Conservation (phyloP, 1,139 yeast species). For the Schwanniomyces etchellsii region DNA sequence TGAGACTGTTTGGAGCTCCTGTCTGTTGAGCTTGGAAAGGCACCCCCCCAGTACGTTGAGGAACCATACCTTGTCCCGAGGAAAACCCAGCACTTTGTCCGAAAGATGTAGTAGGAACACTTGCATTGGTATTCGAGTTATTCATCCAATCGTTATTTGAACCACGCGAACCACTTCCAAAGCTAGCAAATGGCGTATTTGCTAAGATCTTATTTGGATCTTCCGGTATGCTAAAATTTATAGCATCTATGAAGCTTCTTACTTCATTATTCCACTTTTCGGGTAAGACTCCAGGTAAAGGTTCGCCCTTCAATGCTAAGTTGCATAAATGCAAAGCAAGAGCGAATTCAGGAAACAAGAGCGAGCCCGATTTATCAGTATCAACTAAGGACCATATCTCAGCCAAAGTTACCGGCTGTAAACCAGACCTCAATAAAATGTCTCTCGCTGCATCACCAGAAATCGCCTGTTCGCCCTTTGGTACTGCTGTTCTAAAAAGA, state of each 20-base stretch:
- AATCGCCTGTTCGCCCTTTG: constrained; percentile 72
- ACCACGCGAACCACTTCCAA: constrained; percentile 10
- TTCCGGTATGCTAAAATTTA: constrained; percentile 73
- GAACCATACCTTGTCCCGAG: not conserved
- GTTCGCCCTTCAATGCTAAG: constrained; percentile 67
- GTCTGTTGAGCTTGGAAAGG: constrained; percentile 22
- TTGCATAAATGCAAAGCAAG: constrained; percentile 87
- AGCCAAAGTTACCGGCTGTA: constrained; percentile 71
- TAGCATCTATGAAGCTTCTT: constrained; percentile 79
- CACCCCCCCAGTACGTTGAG: constrained; percentile 5
- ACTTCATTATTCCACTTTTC: constrained; percentile 77
- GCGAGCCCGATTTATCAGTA: constrained; percentile 76
- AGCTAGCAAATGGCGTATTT: constrained; percentile 42
- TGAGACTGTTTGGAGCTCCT: constrained; percentile 8
- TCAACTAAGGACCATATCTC: constrained; percentile 90
- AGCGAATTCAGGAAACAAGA: constrained; percentile 92
- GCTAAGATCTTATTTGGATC: constrained; percentile 38
- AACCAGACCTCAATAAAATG: constrained; percentile 74
- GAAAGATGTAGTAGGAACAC: constrained; percentile 3
- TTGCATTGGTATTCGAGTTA: constrained; percentile 3
- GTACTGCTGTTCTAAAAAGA: constrained; percentile 71
- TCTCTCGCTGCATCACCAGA: constrained; percentile 75
- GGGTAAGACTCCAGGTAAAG: constrained; percentile 70
- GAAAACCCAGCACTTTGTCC: constrained; percentile 20
- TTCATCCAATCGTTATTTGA: constrained; percentile 20